Conservation (phyloP, 2,329 filamentous ascomycete genomes). For the Chrysoporthe cubensis region DNA sequence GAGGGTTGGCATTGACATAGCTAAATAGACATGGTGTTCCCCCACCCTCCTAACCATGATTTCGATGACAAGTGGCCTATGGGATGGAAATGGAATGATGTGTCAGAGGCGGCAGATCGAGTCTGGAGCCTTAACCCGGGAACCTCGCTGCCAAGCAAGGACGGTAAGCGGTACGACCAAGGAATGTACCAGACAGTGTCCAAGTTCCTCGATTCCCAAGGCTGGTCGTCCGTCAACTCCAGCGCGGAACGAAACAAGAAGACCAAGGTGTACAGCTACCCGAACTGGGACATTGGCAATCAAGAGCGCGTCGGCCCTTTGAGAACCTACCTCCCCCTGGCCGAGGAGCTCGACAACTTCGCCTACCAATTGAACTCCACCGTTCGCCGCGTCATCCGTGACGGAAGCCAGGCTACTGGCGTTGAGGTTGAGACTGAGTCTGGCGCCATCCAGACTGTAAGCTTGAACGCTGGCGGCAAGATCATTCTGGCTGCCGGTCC, state of each 20-base stretch:
- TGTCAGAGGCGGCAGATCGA: slow-evolving; percentile 34
- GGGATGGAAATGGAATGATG: slow-evolving; percentile 37
- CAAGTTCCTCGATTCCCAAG: slow-evolving; percentile 25
- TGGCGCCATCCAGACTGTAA: slow-evolving; percentile 31
- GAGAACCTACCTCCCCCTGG: slow-evolving; percentile 32
- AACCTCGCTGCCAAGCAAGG: slow-evolving; percentile 34
- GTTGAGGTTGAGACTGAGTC: slow-evolving; percentile 31
- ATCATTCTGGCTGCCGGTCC: slow-evolving; percentile 33
- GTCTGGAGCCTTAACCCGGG: slow-evolving; percentile 37
- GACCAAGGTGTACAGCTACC: slow-evolving; percentile 28
- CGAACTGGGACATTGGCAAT: slow-evolving; percentile 29
- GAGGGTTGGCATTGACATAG: not conserved
- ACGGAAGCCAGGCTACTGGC: slow-evolving; percentile 32
- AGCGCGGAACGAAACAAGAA: slow-evolving; percentile 30
- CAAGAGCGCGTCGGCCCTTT: slow-evolving; percentile 31
- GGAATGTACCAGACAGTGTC: slow-evolving; percentile 26
- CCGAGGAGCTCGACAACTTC: slow-evolving; percentile 33
- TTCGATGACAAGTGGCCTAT: slow-evolving; percentile 38
- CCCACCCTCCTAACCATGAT: slow-evolving; percentile 38
- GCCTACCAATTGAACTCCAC: slow-evolving; percentile 33
- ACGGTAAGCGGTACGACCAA: slow-evolving; percentile 32
- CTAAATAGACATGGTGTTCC: slow-evolving; percentile 24
- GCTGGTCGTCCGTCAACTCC: slow-evolving; percentile 30
- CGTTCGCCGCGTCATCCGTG: slow-evolving; percentile 32
- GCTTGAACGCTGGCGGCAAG: slow-evolving; percentile 31